These are phyloP conservation scores for Leishmania mexicana DNA, from an alignment of 208 protist genomes.

Conservation along the genomic window DNA sequence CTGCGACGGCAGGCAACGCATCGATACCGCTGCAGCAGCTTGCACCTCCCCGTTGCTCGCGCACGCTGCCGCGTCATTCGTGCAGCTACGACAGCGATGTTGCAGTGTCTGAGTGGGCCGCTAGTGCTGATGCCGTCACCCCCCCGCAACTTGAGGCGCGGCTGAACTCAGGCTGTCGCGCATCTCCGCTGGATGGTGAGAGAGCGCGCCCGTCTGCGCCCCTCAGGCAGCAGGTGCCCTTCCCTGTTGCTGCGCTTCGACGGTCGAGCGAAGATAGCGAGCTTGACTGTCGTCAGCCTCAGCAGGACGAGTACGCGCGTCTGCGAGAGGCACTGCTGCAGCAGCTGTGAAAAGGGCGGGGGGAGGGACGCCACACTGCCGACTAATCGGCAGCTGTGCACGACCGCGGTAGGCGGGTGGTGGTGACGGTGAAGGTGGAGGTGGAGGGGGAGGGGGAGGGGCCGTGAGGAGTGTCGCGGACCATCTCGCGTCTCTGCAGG, in stretches of 20 bases:
- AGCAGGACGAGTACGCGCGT: slow-evolving; percentile 20
- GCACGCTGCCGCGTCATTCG: slow-evolving; percentile 29
- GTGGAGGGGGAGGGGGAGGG: too few species aligned
- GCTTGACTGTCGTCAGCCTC: not conserved
- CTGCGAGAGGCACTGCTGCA: slow-evolving; percentile 30
- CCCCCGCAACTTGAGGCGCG: not conserved
- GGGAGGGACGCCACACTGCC: not conserved
- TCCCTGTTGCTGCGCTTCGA: not conserved
- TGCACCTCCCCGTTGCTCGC: slow-evolving; percentile 29
- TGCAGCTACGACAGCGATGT: slow-evolving; percentile 25
- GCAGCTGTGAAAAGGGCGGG: slow-evolving; percentile 12
- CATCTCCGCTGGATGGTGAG: not conserved
- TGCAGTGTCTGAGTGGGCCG: not conserved
- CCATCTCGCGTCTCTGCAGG: not conserved
- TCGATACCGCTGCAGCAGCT: not conserved
- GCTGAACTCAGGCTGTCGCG: not conserved
- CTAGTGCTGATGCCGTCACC: not conserved
- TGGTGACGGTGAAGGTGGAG: not conserved
- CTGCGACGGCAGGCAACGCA: not conserved
- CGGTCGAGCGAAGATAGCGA: not conserved
- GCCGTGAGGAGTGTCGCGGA: not conserved
- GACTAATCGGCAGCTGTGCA: not conserved
- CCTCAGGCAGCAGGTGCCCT: not conserved
- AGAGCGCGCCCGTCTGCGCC: not conserved
- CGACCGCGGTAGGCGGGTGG: not conserved